phyloP scores from a whole-genome alignment of 192 early-diverging fungal species.

The Podila epigama region DNA sequence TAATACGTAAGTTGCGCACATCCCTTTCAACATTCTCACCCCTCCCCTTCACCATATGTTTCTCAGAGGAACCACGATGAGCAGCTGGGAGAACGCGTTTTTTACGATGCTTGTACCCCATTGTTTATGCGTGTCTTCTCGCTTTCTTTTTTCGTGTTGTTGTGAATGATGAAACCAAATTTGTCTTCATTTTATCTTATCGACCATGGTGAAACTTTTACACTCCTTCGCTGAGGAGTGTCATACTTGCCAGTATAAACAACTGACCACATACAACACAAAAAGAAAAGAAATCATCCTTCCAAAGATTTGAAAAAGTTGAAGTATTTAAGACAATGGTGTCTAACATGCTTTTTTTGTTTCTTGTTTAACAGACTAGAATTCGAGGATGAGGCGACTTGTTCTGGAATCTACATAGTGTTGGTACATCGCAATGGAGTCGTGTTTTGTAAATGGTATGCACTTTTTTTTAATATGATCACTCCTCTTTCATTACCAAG shows the following conservation, averaged over 20 bases:
- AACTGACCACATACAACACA: constrained; percentile 31
- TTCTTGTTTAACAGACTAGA: no score
- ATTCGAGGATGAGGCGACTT: no score
- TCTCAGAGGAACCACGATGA: no score
- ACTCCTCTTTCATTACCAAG: background rate
- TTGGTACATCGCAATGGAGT: no score
- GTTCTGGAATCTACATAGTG: background rate
- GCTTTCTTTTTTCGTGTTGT: constrained; percentile 12
- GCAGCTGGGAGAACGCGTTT: background rate
- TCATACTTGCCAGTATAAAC: constrained; percentile 54
- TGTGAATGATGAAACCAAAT: constrained; percentile 49
- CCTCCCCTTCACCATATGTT: no score
- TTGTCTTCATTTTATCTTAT: constrained; percentile 53
- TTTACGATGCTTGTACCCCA: background rate
- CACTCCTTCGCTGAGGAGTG: constrained; percentile 55
- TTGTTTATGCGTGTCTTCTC: background rate
- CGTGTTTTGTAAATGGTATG: background rate
- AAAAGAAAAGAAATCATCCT: background rate
- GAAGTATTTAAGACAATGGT: no score
- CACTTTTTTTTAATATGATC: background rate
- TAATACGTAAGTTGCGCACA: no score
- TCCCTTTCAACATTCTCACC: no score
- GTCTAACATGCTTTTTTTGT: no score
- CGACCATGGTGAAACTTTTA: constrained; percentile 49
- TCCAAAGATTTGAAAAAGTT: no score